Evolutionary conservation across 768 basidiomycete genomes (phyloP), one percentile per base, ranked within the genome.

Genomic region (Collybia sordida): DNA sequence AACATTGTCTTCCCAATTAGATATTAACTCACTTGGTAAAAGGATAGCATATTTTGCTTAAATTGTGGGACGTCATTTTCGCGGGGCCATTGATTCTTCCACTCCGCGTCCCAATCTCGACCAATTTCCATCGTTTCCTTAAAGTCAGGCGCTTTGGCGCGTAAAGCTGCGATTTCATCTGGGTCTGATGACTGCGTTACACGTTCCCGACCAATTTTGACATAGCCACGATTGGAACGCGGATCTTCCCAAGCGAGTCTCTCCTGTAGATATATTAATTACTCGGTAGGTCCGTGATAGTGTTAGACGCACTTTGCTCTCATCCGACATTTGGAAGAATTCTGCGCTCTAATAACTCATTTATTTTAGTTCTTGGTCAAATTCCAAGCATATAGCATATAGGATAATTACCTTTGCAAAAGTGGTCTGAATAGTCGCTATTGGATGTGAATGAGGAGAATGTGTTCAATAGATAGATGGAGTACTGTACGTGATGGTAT

Each of bases 91-190:
- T 77, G 77, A 63, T 95, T 95, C 52, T 79, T 82, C 85, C 86
- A 90, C 34, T 68, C 74, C 14, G 77, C 71, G 56, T 89, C 90
- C 82, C 86, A 88, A 50, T 95, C 90, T 21, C 87, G 78, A 24
- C 93, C 91, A 39, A 95, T 93, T 65, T 95, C 92, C 84, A 94
- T 91, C 6, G 82, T 74, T 65, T 94, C 91, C 66, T 92, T 91
- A 68, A 69, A 82, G 62, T 92, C 91, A 0, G 92, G 91, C 0
- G 91, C 83, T 51, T 81, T 83, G 50, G 70, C 72, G n/a, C 92
- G 83, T 18, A 93, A 70, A 38, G 75, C 65, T 39, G 83, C 85
- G 56, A 94, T 93, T 68, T 91, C 90, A 15, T 73, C 66, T 8
- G 82, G 75, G 65, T 90, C 81, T 25, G 77, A 71, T 21, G 85